A percentile compares a stretch with the other conserved stretches of the same genome.
Evolutionary conservation across 768 basidiomycete genomes (phyloP).

Genomic region (Termitomyces sp.): DNA sequence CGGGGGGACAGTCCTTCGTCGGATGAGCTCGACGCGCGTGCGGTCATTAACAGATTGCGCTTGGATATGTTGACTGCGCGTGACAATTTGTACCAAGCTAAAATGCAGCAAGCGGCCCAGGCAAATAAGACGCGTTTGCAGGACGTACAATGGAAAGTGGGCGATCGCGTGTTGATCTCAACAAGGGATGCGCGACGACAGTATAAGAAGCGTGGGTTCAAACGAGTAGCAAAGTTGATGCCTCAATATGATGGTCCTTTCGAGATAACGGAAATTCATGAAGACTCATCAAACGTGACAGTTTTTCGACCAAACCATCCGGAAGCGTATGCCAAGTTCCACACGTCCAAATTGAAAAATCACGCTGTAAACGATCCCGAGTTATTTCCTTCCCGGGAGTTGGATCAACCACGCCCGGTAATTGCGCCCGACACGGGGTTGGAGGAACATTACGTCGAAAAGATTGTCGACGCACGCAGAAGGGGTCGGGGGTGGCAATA

Average conservation of each 20-base stretch:
- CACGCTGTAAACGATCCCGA: background rate
- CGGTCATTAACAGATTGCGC: too few relatives aligned
- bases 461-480: background rate
- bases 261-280: background rate
- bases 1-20: too few relatives aligned
- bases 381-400: too few relatives aligned
- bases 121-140: constrained; percentile 7
- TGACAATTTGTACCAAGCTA: constrained; percentile 14
- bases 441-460: background rate
- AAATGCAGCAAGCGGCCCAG: constrained; percentile 18
- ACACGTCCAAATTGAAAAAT: background rate
- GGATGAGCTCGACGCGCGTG: too few relatives aligned
- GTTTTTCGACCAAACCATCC: background rate
- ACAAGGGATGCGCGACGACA: constrained; percentile 18
- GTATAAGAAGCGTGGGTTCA: constrained; percentile 13
- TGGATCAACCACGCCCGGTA: too few relatives aligned
- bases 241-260: background rate
- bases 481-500: background rate
- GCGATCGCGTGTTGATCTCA: constrained; percentile 24
- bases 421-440: too few relatives aligned
- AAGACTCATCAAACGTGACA: background rate
- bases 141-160: background rate
- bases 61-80: background rate
- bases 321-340: accelerated
- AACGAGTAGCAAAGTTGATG: constrained; percentile 13